These are phyloP conservation scores for Starmerella stellata DNA, from an alignment of 805 yeast genomes.

Conservation along the genomic window DNA sequence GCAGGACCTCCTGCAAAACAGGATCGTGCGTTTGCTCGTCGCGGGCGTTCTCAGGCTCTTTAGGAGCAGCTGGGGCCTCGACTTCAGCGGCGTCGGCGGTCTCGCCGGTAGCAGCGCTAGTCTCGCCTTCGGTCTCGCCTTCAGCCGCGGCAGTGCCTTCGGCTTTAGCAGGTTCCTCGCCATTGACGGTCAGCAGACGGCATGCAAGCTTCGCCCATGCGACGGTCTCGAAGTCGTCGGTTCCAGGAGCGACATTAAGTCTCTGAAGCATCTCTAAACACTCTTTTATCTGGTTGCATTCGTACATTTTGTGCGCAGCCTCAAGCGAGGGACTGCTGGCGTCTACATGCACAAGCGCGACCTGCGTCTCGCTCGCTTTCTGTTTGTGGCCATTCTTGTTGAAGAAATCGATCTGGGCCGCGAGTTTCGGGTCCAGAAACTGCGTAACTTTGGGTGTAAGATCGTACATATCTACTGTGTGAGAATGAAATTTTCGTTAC, in stretches of 20 bases:
- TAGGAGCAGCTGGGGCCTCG: slow-evolving; percentile 27
- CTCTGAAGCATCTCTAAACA: slow-evolving; percentile 11
- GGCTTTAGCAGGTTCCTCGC: slow-evolving; percentile 7
- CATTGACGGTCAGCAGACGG: slow-evolving; percentile 33
- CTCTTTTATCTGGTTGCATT: slow-evolving; percentile 27
- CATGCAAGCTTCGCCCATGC: slow-evolving; percentile 50
- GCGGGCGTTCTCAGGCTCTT: neutral
- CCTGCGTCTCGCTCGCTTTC: slow-evolving; percentile 1
- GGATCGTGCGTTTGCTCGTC: slow-evolving; percentile 27
- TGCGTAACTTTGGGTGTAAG: slow-evolving; percentile 37
- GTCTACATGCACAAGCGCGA: slow-evolving; percentile 1
- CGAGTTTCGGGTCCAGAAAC: slow-evolving; percentile 44
- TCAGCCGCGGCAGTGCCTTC: slow-evolving; percentile 27
- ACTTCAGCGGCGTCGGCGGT: slow-evolving; percentile 20
- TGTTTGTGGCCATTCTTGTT: slow-evolving; percentile 24
- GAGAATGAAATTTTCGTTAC: too few species aligned
- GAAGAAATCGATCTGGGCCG: slow-evolving; percentile 35
- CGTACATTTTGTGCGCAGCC: slow-evolving; percentile 21
- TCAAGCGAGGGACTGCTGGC: slow-evolving; percentile 18
- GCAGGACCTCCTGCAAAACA: slow-evolving; percentile 35
- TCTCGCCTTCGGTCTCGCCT: slow-evolving; percentile 31
- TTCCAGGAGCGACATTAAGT: slow-evolving; percentile 28
- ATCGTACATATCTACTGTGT: too few species aligned
- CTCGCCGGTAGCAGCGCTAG: slow-evolving; percentile 39
- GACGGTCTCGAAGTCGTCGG: slow-evolving; percentile 17